Evolutionary conservation across 23 red algal genomes (phyloP).

Genomic region (Porphyridium purpureum): DNA sequence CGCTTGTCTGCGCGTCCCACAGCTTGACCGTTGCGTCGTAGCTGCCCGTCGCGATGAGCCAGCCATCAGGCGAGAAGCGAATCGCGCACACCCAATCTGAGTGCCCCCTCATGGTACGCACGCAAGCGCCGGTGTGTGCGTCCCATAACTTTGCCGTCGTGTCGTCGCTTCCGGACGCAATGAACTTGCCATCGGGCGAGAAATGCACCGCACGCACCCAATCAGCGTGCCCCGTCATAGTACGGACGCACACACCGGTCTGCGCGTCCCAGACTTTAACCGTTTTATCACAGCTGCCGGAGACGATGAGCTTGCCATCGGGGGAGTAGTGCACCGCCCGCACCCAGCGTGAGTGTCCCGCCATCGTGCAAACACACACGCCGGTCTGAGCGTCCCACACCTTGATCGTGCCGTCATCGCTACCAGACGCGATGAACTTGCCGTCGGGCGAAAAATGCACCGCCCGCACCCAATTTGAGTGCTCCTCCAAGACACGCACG

Average conservation of each 20-base stretch:
- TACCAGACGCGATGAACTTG: too few species aligned
- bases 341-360: too few species aligned
- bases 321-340: too few species aligned
- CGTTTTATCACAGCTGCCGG: slow-evolving; percentile 32
- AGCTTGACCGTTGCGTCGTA: slow-evolving; percentile 65
- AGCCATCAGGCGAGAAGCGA: slow-evolving; percentile 53
- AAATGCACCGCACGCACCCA: slow-evolving; percentile 76
- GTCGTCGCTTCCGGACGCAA: too few species aligned
- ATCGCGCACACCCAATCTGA: slow-evolving; percentile 56
- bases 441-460: too few species aligned
- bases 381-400: too few species aligned
- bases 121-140: slow-evolving; percentile 32
- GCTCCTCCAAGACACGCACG: slow-evolving; percentile 26
- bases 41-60: slow-evolving; percentile 49
- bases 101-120: slow-evolving; percentile 40
- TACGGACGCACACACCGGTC: slow-evolving; percentile 15
- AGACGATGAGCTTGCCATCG: too few species aligned
- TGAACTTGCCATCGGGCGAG: slow-evolving; percentile 68
- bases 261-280: slow-evolving; percentile 34
- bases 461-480: slow-evolving; percentile 68
- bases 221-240: too few species aligned
- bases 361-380: too few species aligned
- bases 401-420: too few species aligned
- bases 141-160: slow-evolving; percentile 81
- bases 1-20: slow-evolving; percentile 40